Conservation (phyloP, 169 alveolate genomes). For the Plasmodium falciparum region DNA sequence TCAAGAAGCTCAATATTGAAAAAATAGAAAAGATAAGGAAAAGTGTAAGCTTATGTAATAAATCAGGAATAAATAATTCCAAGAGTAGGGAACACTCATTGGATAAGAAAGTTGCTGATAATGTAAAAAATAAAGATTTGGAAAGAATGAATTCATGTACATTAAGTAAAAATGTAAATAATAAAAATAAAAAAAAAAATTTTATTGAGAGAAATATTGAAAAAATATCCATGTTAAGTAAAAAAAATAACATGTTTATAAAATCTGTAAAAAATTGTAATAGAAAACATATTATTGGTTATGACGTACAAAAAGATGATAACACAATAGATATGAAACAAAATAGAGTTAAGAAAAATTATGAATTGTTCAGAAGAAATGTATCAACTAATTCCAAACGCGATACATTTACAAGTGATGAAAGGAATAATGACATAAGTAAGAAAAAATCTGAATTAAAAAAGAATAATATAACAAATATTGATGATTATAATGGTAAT, state of each 20-base stretch:
- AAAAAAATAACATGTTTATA: conserved; percentile 49
- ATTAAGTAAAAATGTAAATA: conserved; percentile 24
- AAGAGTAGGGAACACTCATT: background rate
- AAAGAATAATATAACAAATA: background rate
- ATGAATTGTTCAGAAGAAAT: conserved; percentile 12
- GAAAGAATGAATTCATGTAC: conserved; percentile 9
- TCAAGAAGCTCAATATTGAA: conserved; percentile 56
- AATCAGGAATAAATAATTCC: background rate
- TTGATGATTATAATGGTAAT: background rate
- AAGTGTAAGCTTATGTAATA: conserved; percentile 36
- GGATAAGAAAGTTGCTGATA: background rate
- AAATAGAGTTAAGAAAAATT: background rate
- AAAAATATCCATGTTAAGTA: conserved; percentile 59
- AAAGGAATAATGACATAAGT: background rate
- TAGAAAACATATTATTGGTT: conserved; percentile 41
- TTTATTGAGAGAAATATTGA: conserved; percentile 69
- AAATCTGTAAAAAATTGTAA: conserved; percentile 41
- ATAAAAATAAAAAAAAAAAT: conserved; percentile 23
- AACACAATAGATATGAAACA: conserved; percentile 22
- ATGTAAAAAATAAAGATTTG: background rate
- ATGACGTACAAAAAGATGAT: conserved; percentile 43
- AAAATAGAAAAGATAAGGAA: conserved; percentile 68
- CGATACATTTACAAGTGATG: background rate
- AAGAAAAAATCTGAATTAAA: background rate
- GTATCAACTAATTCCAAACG: conserved; percentile 3